Conservation (phyloP, 75 land plant genomes). For the Pinus tabuliformis region DNA sequence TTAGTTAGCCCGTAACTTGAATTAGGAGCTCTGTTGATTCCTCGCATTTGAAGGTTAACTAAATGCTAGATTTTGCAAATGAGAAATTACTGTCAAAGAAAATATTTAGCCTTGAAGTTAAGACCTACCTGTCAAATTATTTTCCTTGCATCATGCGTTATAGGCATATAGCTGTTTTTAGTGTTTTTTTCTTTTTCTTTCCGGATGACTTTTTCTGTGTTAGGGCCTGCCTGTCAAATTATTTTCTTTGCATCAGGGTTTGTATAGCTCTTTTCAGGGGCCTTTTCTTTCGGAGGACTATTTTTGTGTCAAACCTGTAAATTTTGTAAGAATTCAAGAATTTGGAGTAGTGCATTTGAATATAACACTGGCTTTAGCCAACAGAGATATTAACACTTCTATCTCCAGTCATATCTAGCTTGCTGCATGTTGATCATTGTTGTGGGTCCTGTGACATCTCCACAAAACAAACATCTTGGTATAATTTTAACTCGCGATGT, state of each 20-base stretch:
- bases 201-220: not conserved
- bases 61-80: not conserved
- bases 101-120: not conserved
- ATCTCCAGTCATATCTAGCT: too few relatives aligned
- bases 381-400: too few relatives aligned
- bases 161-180: not conserved
- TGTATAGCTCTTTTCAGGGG: not conserved
- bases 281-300: not conserved
- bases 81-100: not conserved
- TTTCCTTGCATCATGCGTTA: not conserved
- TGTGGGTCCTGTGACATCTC: too few relatives aligned
- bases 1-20: not conserved
- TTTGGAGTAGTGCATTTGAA: too few relatives aligned
- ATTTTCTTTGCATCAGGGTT: not conserved
- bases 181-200: too few relatives aligned
- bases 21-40: not conserved
- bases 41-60: too few relatives aligned
- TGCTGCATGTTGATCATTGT: too few relatives aligned
- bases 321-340: too few relatives aligned
- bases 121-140: not conserved
- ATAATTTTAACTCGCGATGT: too few relatives aligned
- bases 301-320: not conserved
- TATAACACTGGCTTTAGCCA: too few relatives aligned
- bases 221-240: not conserved
- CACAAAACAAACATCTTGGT: too few relatives aligned